Base-by-base conservation (phyloP, 768 basidiomycete genomes). In the Amanita pallidorosea region DNA sequence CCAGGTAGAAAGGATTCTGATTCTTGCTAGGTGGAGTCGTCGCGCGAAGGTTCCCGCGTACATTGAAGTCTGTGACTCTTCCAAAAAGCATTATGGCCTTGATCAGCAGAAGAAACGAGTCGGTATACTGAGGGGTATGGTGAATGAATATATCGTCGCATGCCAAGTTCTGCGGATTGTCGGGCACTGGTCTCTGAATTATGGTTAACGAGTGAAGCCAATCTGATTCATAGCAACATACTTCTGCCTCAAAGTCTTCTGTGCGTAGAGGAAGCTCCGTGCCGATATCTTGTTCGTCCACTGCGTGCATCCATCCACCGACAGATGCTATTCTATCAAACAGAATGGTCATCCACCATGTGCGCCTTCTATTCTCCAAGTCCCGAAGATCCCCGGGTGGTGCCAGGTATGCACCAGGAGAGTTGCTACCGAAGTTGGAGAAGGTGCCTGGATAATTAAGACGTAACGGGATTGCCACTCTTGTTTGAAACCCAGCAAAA, bases 311-410 rank as follows among this genome's bases (percentile, higher is more conserved):
- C 89, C 89, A 92, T 15, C 89, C 88, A 38, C 87, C 88, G 22
- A 83, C 78, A 34, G 82, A 83, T 33, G 78, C 77, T 43, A 89
- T 88, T 25, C 88, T 83, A 64, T 92, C 88, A 62, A 91, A 90
- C 42, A 89, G 67, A 36, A 92, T 80, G 17, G 86, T 82, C 85
- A 89, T 89, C 88, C 88, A 92, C 89, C 89, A 92, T 4, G 88
- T 85, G 47, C 89, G 75, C 45, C 89, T 74, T 54, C 88, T 72
- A 38, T 78, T 81, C 66, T 92, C 88, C 50, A 89, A 65, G 55
- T 91, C 89, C 17, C 76, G 77, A 38, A 79, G 62, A 61, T 85
- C 84, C 61, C 78, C 86, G 0, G 88, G 88, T 12, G 88, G 85
- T 3, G 83, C 80, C 12, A 92, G 69, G 64, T 89, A 92, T 38